phyloP scores from a whole-genome alignment of 345 rosid genomes.

The Sisymbrium altissimum region DNA sequence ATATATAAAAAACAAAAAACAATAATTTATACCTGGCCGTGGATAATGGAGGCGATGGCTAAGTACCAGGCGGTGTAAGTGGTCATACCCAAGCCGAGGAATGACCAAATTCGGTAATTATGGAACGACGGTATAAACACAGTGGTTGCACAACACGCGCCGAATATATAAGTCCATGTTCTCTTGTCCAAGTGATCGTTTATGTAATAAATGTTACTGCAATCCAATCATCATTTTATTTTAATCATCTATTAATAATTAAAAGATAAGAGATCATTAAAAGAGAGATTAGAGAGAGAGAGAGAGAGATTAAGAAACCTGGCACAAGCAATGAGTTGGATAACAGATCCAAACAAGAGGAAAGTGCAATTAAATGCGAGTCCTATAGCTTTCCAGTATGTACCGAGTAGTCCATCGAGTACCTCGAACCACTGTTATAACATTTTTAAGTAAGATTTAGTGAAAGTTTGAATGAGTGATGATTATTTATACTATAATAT shows the following conservation, averaged over 20 bases:
- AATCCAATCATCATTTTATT: background rate
- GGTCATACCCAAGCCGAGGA: constrained; percentile 97
- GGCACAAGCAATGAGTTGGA: constrained; percentile 97
- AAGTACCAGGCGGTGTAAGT: constrained; percentile 99
- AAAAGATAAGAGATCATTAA: background rate
- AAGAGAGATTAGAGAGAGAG: background rate
- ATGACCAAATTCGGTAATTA: constrained; percentile 98
- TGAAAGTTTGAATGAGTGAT: background rate
- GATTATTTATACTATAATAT: background rate
- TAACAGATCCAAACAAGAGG: constrained; percentile 94
- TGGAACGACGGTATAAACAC: constrained; percentile 98
- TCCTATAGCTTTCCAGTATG: constrained; percentile 94
- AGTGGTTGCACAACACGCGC: constrained; percentile 99
- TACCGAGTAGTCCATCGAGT: constrained; percentile 87
- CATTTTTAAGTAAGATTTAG: background rate
- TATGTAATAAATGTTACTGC: constrained; percentile 96
- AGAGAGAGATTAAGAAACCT: constrained; percentile 41
- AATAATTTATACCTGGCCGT: constrained; percentile 59
- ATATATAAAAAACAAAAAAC: background rate
- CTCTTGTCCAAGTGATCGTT: constrained; percentile 94
- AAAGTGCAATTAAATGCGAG: constrained; percentile 99
- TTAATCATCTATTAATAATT: background rate
- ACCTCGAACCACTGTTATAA: constrained; percentile 92
- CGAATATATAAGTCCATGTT: constrained; percentile 98
- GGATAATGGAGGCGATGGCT: constrained; percentile 66